Base-by-base conservation (phyloP, 768 basidiomycete species). In the Floccularia luteovirens region DNA sequence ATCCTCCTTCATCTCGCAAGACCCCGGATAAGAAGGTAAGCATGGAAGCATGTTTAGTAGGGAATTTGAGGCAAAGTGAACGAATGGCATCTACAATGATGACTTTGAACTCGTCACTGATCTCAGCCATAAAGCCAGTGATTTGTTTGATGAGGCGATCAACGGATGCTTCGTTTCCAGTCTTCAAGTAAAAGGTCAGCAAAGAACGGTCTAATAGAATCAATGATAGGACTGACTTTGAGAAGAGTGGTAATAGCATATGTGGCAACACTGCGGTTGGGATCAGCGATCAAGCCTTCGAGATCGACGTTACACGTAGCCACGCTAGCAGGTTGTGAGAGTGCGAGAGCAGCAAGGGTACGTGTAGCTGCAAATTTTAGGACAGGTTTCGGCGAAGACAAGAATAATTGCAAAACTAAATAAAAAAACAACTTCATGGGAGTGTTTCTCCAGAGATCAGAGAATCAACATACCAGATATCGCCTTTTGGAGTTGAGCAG, bases 41-140 rank as follows among this genome's bases (percentile, higher is more conserved):
- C 94, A 99, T 98, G 28, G 91, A 86, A 1, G 79, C 85, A 54
- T 99, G 92, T 66, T 99, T 99, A 23, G 84, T 67, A 2, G 96
- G 96, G 74, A 99, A 99, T 62, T 99, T 99, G 67, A 99, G 82
- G 64, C 93, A 98, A 22, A 99, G 79, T 6, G 94, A 91, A 37
- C 96, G 89, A 58, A 99, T 92, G 43, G 96, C 96, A 45, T 97
- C 92, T 41, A 99, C 96, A 36, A 99, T 96, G 65, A 99, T 96
- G 57, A 98, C 93, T 70, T 97, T 98, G 78, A 99, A 99, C 64
- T 99, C 96, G 62, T 99, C 96, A 48, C 90, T 94, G 63, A 99
- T 98, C 62, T 99, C 96, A 42, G 84, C 77, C 93, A 99, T 96
- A 71, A 99, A 99, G 28, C 91, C 86, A 21, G 91, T 88, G 49